Evolutionary conservation across 768 basidiomycete genomes (phyloP), one percentile per base, ranked within the genome.

Genomic region (Mycena metata): DNA sequence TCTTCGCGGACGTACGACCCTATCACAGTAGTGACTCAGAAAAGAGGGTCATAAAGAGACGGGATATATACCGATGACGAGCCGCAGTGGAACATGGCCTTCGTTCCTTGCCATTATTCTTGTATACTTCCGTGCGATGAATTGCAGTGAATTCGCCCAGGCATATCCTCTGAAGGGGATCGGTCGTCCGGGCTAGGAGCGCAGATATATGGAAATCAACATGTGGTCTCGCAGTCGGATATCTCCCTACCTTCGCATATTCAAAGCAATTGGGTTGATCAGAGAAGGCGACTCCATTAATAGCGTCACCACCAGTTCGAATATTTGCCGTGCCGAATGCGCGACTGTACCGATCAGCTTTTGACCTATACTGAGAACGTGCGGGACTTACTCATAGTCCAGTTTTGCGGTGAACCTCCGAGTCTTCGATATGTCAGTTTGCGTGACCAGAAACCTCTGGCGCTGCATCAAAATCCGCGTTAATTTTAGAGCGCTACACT

Each of bases 21-120:
- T 56, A 42, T 1, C 21, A 2, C n/a, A 42, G 23, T 23, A 16
- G 30, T 39, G 15, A 10, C 2, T 39, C 39, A 39, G 15, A 4
- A 21, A 41, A 41, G 2, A 21, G 36, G 13, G 12, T n/a, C 19
- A 35, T 21, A 15, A 41, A 2, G 15, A 11, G 15, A 39, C 39
- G 23, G 4, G 39, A 21, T 21, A 56, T 41, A 56, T 5, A 56
- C 54, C 54, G 17, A 56, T 56, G 19, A 56, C 54, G 21, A 56
- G 7, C 8, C 54, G 54, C 39, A 41, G 5, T 23, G 54, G 54
- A 21, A 42, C 39, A 13, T 42, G 35, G 33, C 15, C 17, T 7
- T 56, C 36, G 41, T 56, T 56, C 41, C 54, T 39, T 19, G 54
- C 54, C 19, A 41, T 56, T 3, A 56, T 56, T 56, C 54, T 23